Evolutionary conservation across 345 rosid species (phyloP).

Genomic region (Eucalyptus curtisii): DNA sequence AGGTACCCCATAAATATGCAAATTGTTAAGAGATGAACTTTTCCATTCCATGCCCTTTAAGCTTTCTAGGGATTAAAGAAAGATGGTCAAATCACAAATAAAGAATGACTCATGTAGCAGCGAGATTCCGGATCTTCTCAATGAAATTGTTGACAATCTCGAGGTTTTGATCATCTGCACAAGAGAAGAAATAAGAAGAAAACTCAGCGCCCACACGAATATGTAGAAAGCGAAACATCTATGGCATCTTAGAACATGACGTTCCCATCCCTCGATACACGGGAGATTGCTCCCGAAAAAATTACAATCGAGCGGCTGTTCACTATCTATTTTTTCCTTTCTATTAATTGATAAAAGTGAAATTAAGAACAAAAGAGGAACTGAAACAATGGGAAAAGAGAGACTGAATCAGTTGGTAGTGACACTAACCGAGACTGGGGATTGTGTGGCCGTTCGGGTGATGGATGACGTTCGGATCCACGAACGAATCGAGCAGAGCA

Average conservation of each 20-base stretch:
- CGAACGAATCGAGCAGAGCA: conserved; percentile 24
- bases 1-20: background rate
- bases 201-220: background rate
- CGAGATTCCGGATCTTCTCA: background rate
- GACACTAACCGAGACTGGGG: conserved; percentile 35
- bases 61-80: background rate
- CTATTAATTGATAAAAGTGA: background rate
- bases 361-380: background rate
- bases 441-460: conserved; percentile 33
- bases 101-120: background rate
- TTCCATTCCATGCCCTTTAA: background rate
- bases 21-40: background rate
- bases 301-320: background rate
- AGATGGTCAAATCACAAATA: background rate
- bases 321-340: background rate
- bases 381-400: background rate
- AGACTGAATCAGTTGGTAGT: background rate
- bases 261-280: background rate
- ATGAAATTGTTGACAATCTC: background rate
- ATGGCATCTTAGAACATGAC: background rate
- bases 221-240: background rate
- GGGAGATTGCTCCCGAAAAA: background rate
- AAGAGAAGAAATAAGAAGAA: background rate
- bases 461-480: conserved; percentile 44
- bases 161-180: background rate